Evolutionary conservation across 2,329 filamentous ascomycete genomes (phyloP), one percentile per base, ranked within the genome.

Genomic region (Trichophyton verrucosum): DNA sequence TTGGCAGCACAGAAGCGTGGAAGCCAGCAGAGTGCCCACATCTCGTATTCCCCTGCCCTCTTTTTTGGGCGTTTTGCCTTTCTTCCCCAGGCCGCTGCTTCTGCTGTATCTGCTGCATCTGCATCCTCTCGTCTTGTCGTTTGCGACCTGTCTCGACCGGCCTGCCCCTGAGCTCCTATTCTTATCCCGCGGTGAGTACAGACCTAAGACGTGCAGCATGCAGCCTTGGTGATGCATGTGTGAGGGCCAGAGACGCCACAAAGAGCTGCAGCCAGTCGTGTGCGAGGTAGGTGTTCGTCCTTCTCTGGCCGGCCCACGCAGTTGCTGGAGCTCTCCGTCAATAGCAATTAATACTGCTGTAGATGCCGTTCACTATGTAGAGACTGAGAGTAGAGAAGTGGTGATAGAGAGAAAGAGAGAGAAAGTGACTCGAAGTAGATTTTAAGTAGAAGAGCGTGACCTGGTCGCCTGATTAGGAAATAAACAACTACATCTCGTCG

Each of bases 161-260:
- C 46, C 46, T 38, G 8, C 51, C 51, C 27, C 27, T 55, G 51
- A 55, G 30, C 22, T 33, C 22, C 17, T n/a, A 27, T n/a, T 20
- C 27, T 36, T 55, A 55, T 33, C 15, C 51, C 36, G 40, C 40
- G 15, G 40, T 44, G 40, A n/a, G n/a, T 7, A 44, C n/a, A 44
- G 8, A 36, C 20, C 13, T n/a, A 36, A 17, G 40, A 55, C 49
- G 22, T 53, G 49, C 49, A 30, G 51, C 20, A 51, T 51, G 46
- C 46, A 51, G 44, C 8, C 44, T 13, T 20, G 17, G 51, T 55
- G 27, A 55, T 55, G 51, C 51, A 55, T 55, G 51, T 55, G 51
- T 55, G 27, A 55, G 51, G 51, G 13, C 51, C 46, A 51, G 46
- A 8, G 46, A 24, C 46, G 51, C 51, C 51, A 55, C 51, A 53